Evolutionary conservation across 768 basidiomycete species (phyloP), one percentile per base, ranked within the genome.

Genomic region (Termitomyces sp.): DNA sequence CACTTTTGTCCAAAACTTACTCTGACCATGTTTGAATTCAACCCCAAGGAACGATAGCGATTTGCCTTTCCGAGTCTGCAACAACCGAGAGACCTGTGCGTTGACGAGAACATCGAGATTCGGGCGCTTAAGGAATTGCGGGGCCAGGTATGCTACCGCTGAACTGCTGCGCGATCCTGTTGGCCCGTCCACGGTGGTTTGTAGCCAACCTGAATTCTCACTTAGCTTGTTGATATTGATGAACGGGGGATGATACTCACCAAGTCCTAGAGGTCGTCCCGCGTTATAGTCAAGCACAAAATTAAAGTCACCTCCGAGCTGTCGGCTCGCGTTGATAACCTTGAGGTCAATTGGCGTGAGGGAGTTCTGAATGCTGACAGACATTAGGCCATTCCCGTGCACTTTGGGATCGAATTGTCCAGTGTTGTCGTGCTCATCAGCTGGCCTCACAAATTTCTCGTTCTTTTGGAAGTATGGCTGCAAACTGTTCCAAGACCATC

Each of bases 401-500:
- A 53, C 32, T 27, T 31, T 41, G 3, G 74, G 73, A 43, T 67
- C 57, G 44, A 66, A 66, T 55, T 74, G 64, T 6, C 68, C 69
- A 18, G 67, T 60, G 10, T 61, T 68, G 47, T 72, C 59, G 50
- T 70, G 72, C 22, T 58, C 41, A 58, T 71, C 69, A 3, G 67
- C 67, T 11, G 73, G 68, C 3, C 56, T 36, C 3, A 54, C 48
- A 23, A 60, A 66, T 13, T 62, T 56, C 57, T 76, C 74, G 43
- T 63, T 70, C 44, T 59, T 64, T 36, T 51, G 43, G 46, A 66
- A 60, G 45, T 69, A 72, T 1, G 55, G 64, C n/a, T 63, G 54
- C 4, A 73, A 42, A 15, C 36, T 50, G 6, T 66, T 54, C 70
- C 71, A 73, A 5, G 66, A 68, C 71, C 70, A 73, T 11, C 71